Evolutionary conservation across 495 filamentous ascomycete genomes (phyloP).

Genomic region (Trichoderma orchidacearum): DNA sequence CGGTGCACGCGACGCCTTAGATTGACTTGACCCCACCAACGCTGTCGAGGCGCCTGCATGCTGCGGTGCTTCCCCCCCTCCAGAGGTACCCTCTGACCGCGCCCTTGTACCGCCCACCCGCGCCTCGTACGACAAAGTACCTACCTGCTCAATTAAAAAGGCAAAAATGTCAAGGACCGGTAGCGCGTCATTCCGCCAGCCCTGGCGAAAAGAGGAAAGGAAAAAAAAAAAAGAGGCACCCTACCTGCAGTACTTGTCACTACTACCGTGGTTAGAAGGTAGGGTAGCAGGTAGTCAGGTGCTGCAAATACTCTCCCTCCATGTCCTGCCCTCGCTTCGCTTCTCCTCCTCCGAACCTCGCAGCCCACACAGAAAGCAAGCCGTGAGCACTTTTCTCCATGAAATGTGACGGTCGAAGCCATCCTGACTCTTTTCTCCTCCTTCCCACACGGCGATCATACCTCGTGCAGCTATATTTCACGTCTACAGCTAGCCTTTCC

Average conservation of each 20-base stretch:
- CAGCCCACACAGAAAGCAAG: neutral
- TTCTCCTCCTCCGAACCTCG: neutral
- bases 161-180: neutral
- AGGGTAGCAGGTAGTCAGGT: no score
- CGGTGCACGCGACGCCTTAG: constrained; percentile 1
- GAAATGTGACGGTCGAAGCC: neutral
- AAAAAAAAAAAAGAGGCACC: neutral
- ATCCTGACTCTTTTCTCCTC: constrained; percentile 10
- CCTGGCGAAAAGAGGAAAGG: no score
- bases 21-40: neutral
- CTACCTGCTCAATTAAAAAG: no score
- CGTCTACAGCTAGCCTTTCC: neutral
- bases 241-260: no score
- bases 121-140: no score
- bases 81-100: neutral
- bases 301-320: neutral
- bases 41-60: neutral
- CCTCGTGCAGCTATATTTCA: neutral
- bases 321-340: neutral
- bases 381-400: neutral
- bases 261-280: no score
- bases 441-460: constrained; percentile 1
- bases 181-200: neutral
- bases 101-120: no score
- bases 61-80: neutral